Evolutionary conservation across 2,329 filamentous ascomycete genomes (phyloP), one percentile per base, ranked within the genome.

Genomic region (Albophoma yamanashiensis): DNA sequence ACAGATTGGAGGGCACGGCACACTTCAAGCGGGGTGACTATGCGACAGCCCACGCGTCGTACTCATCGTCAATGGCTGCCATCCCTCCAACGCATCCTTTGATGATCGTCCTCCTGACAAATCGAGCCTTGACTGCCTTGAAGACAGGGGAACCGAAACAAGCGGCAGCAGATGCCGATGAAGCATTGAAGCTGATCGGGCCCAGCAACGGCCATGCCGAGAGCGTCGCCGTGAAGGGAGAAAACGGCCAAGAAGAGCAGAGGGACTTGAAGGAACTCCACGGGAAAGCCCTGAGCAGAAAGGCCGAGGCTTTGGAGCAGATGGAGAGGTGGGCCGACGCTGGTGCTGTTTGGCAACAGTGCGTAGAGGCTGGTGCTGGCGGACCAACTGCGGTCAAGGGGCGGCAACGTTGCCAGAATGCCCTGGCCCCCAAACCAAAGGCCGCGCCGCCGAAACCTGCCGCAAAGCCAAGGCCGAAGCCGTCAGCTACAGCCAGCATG

Each of bases 21-120:
- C 89, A 95, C 64, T 97, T 96, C 77, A 97, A 97, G 74, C 86
- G 91, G 42, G 94, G 94, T 40, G 94, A 99, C 73, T 99, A 91
- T 72, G 88, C 90, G 22, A 83, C 89, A 12, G 94, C 94, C 0
- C 91, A 97, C 68, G 80, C 85, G 25, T 87, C 89, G 1, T 99
- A 97, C 73, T 86, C 89, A 0, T 82, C 84, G 38, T 91, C 94
- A 1, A 78, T 99, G 3, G 77, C 82, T 1, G 83, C 85, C 43
- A 79, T 99, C 39, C 94, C 94, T 1, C 74, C 83, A 17, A 82
- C 80, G 4, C 94, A 99, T 71, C 93, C 93, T 0, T 79, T 97
- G 31, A 85, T 85, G 22, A 94, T 97, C 61, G 79, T 97, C n/a
- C 82, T 97, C 8, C 84, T 96, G 27, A 93, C 90, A 67, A 99